phyloP scores from a whole-genome alignment of 148 eudicot genomes.

The Tetragonia tetragonoides region DNA sequence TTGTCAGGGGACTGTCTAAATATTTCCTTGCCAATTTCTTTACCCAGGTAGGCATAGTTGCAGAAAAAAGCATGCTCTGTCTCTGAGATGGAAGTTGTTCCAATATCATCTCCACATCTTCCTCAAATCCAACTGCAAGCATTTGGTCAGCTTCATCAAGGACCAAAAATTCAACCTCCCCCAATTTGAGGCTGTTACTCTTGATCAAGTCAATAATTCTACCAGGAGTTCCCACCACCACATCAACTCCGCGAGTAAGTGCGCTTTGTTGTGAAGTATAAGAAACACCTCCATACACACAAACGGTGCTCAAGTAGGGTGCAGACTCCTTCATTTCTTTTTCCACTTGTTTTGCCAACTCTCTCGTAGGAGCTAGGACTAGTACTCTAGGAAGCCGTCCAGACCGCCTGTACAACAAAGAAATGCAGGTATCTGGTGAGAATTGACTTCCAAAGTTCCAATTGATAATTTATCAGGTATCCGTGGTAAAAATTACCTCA shows the following conservation, averaged over 20 bases:
- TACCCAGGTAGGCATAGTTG: constrained; percentile 96
- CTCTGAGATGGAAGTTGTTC: constrained; percentile 70
- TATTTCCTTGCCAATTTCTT: constrained; percentile 84
- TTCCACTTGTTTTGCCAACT: constrained; percentile 94
- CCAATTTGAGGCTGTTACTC: constrained; percentile 64
- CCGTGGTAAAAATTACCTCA: constrained; percentile 43
- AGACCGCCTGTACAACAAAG: constrained; percentile 46
- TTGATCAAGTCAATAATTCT: constrained; percentile 85
- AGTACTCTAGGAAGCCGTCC: constrained; percentile 85
- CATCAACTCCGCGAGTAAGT: constrained; percentile 89
- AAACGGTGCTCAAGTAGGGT: constrained; percentile 85
- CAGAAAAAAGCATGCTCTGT: constrained; percentile 99
- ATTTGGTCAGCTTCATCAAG: constrained; percentile 99
- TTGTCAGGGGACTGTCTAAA: constrained; percentile 74
- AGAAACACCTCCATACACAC: constrained; percentile 96
- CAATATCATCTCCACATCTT: constrained; percentile 84
- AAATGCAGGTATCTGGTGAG: constrained; percentile 5
- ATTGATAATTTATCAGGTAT: neutral
- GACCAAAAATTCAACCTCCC: constrained; percentile 82
- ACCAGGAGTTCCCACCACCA: constrained; percentile 98
- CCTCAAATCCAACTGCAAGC: constrained; percentile 99
- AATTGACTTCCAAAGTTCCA: neutral
- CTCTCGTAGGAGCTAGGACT: constrained; percentile 96
- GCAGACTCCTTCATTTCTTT: constrained; percentile 96
- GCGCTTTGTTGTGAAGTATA: constrained; percentile 68